phyloP scores from a whole-genome alignment of 2,329 filamentous ascomycete species.

The Leptographium lundbergii region DNA sequence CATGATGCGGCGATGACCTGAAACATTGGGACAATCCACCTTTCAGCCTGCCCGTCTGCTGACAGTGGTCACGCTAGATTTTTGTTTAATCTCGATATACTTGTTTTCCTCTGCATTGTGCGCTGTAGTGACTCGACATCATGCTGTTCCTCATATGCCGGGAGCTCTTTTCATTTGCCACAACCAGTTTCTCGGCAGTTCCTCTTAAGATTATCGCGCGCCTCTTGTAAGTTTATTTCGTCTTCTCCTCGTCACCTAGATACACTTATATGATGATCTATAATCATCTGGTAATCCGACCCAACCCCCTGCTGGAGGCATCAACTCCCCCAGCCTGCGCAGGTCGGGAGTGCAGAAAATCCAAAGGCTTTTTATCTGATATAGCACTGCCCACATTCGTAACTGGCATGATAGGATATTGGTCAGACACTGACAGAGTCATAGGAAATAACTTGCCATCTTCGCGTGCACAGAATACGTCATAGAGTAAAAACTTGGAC shows the following conservation, averaged over 20 bases:
- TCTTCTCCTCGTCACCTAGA: not conserved
- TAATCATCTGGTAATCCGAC: constrained; percentile 14
- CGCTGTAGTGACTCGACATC: constrained; percentile 1
- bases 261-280: not conserved
- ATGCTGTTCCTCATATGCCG: not conserved
- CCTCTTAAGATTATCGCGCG: not conserved
- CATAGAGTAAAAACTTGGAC: too few species aligned
- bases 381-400: not conserved
- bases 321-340: constrained; percentile 2
- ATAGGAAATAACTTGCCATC: too few species aligned
- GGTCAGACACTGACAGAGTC: not conserved
- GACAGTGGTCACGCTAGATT: not conserved
- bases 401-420: not conserved
- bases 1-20: constrained; percentile 59
- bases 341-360: constrained; percentile 12
- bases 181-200: not conserved
- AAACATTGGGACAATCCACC: constrained; percentile 42
- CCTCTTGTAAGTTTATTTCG: not conserved
- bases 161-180: too few species aligned
- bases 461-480: too few species aligned
- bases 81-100: not conserved
- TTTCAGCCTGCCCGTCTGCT: not conserved
- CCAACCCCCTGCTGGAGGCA: constrained; percentile 8
- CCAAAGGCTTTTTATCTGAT: constrained; percentile 8
- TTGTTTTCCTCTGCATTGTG: not conserved